Conservation (phyloP, 164 flowering plant genomes). For the Kingdonia uniflora region DNA sequence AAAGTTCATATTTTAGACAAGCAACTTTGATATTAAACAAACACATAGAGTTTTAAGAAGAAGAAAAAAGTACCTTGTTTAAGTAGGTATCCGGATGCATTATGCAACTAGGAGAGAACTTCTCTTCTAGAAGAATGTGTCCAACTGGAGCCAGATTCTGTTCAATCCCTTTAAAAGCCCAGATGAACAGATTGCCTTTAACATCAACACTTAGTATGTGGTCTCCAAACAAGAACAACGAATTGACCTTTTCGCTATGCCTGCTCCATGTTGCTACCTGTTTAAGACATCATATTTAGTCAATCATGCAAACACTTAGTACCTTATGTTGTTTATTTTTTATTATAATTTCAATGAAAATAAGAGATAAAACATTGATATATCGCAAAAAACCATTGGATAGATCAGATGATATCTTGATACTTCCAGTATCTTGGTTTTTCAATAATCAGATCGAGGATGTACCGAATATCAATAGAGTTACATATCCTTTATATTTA, state of each 20-base stretch:
- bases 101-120: conserved; percentile 70
- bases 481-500: too few relatives aligned
- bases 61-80: conserved; percentile 57
- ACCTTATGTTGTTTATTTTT: too few relatives aligned
- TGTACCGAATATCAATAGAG: too few relatives aligned
- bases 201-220: conserved; percentile 72
- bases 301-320: conserved; percentile 2
- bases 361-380: too few relatives aligned
- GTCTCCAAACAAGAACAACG: conserved; percentile 76
- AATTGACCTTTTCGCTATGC: conserved; percentile 68
- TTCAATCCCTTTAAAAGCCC: conserved; percentile 75
- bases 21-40: background rate
- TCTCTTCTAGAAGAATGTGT: conserved; percentile 43
- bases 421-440: too few relatives aligned
- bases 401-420: too few relatives aligned
- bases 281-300: conserved; percentile 2
- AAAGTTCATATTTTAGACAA: too few relatives aligned
- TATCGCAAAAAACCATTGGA: too few relatives aligned
- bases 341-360: too few relatives aligned
- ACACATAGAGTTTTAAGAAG: conserved; percentile 1
- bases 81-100: conserved; percentile 96
- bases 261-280: conserved; percentile 91
- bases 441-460: too few relatives aligned
- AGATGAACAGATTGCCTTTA: conserved; percentile 66
- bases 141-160: conserved; percentile 56